A percentile compares a stretch with the other conserved stretches of the same genome.
Conservation (phyloP, 208 protist genomes). For the Crithidia sp. region DNA sequence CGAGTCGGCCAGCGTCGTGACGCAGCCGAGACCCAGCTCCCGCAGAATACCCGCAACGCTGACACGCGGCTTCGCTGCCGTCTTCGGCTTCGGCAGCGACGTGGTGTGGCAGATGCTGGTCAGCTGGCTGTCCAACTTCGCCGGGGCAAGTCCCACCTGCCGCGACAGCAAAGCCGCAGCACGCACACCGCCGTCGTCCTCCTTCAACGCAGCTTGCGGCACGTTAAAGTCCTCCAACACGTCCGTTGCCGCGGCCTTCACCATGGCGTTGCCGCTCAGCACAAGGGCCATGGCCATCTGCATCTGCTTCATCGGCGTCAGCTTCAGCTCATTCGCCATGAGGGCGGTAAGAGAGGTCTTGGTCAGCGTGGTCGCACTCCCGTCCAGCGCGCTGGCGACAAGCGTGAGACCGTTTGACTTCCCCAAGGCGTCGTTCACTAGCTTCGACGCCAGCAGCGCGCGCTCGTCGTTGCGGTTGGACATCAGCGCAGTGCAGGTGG, state of each 20-base stretch:
- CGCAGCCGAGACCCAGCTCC: slow-evolving; percentile 84
- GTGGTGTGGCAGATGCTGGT: slow-evolving; percentile 33
- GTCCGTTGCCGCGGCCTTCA: slow-evolving; percentile 63
- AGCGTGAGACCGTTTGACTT: slow-evolving; percentile 72
- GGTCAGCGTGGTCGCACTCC: slow-evolving; percentile 43
- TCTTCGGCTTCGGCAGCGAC: slow-evolving; percentile 27
- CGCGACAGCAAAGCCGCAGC: slow-evolving; percentile 61
- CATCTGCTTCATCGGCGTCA: slow-evolving; percentile 73
- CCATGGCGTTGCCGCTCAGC: slow-evolving; percentile 46
- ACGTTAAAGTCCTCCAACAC: slow-evolving; percentile 68
- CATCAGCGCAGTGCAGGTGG: slow-evolving; percentile 37
- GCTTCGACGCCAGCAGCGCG: slow-evolving; percentile 46
- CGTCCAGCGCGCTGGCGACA: slow-evolving; percentile 54
- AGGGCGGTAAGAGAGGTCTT: slow-evolving; percentile 55
- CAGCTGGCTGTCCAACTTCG: slow-evolving; percentile 61
- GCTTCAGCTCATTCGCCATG: slow-evolving; percentile 67
- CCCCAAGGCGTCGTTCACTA: slow-evolving; percentile 69
- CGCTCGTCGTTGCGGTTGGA: slow-evolving; percentile 44
- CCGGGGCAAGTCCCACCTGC: slow-evolving; percentile 53
- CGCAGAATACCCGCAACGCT: slow-evolving; percentile 80
- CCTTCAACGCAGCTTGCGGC: slow-evolving; percentile 46
- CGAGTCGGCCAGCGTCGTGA: slow-evolving; percentile 83
- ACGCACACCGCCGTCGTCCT: slow-evolving; percentile 67
- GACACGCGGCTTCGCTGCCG: slow-evolving; percentile 44
- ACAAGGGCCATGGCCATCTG: slow-evolving; percentile 75